These are phyloP conservation scores for Raphanus hybrid DNA, from an alignment of 441 rosid genomes.

Conservation along the genomic window DNA sequence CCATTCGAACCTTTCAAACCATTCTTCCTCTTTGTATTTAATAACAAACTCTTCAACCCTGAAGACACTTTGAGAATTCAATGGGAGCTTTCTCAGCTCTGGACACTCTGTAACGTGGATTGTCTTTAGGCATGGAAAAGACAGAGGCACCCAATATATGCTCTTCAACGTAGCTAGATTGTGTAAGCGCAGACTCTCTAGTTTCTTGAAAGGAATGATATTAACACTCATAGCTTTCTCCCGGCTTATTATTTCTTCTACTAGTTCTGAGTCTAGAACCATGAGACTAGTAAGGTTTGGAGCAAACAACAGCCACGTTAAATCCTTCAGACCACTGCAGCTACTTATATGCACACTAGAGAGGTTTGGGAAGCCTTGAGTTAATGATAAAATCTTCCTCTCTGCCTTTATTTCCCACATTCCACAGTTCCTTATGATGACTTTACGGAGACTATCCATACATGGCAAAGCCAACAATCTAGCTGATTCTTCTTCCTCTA, in stretches of 20 bases:
- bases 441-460: too few relatives aligned
- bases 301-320: not conserved
- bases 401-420: too few relatives aligned
- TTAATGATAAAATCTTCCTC: too few relatives aligned
- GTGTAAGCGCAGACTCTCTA: not conserved
- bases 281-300: not conserved
- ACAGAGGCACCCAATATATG: not conserved
- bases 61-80: too few relatives aligned
- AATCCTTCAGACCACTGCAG: not conserved
- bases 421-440: too few relatives aligned
- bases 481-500: too few relatives aligned
- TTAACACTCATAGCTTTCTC: not conserved
- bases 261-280: not conserved
- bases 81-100: too few relatives aligned
- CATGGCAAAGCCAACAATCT: too few relatives aligned
- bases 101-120: too few relatives aligned
- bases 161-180: not conserved
- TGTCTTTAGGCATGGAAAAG: constrained; percentile 16
- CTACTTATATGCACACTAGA: not conserved
- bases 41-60: too few relatives aligned
- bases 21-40: too few relatives aligned
- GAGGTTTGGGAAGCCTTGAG: not conserved
- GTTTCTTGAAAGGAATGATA: not conserved
- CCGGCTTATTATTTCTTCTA: not conserved
- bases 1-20: too few relatives aligned